Conservation (phyloP, 225 moss, liverwort and hornwort species). For the Physcomitrium patens region DNA sequence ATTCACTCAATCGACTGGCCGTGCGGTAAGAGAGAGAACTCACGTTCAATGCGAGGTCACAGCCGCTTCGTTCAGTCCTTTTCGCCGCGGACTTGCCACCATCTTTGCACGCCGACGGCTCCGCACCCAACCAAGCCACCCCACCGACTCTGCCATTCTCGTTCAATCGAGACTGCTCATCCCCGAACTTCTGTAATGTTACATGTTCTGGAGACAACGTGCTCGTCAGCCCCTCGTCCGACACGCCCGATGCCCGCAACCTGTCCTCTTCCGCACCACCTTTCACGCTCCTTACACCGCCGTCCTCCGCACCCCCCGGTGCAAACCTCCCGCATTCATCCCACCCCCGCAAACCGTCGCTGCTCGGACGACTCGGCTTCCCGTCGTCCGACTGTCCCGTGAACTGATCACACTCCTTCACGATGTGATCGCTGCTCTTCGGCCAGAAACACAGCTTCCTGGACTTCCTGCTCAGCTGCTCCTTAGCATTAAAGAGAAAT, state of each 20-base stretch:
- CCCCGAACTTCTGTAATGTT: conserved; percentile 5
- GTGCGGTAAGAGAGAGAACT: conserved; percentile 14
- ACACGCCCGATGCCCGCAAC: conserved; percentile 43
- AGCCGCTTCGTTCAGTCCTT: conserved; percentile 49
- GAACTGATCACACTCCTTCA: conserved; percentile 38
- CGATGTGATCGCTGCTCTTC: conserved; percentile 38
- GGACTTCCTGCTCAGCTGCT: conserved; percentile 43
- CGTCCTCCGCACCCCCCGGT: conserved; percentile 28
- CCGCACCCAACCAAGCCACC: conserved; percentile 34
- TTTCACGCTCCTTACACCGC: conserved; percentile 33
- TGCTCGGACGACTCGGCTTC: conserved; percentile 18
- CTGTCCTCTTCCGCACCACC: conserved; percentile 39
- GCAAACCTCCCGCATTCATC: conserved; percentile 26
- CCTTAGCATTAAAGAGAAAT: conserved; percentile 37
- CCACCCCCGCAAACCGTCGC: conserved; percentile 35
- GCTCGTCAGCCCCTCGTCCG: no score
- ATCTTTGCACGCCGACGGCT: conserved; percentile 34
- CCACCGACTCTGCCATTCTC: conserved; percentile 34
- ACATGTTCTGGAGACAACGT: conserved; percentile 34
- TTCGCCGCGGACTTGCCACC: conserved; percentile 26
- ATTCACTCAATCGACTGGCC: background rate
- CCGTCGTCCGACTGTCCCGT: conserved; percentile 34
- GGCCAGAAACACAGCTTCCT: conserved; percentile 44
- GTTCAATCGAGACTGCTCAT: conserved; percentile 27
- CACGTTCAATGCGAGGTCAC: conserved; percentile 47